Conservation (phyloP, 441 rosid species). For the Gossypium davidsonii region DNA sequence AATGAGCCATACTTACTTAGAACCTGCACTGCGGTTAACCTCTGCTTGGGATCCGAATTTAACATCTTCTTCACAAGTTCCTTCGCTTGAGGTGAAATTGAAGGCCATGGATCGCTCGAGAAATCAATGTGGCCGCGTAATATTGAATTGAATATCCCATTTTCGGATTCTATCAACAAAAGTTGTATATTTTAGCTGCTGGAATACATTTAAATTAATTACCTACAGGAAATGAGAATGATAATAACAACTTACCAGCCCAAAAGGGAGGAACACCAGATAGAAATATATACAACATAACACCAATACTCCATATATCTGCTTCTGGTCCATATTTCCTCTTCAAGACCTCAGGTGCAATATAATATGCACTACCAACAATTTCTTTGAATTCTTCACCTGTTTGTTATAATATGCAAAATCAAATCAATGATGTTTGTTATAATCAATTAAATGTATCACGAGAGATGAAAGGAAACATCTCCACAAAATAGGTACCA, state of each 20-base stretch:
- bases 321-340: conserved; percentile 67
- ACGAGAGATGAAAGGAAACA: not conserved
- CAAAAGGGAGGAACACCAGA: conserved; percentile 73
- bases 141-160: conserved; percentile 71
- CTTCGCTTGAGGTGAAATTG: conserved; percentile 68
- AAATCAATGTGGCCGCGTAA: conserved; percentile 72
- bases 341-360: conserved; percentile 66
- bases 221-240: not conserved
- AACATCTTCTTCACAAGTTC: conserved; percentile 90
- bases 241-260: conserved; percentile 35
- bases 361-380: conserved; percentile 70
- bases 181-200: not conserved
- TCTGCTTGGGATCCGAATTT: conserved; percentile 65
- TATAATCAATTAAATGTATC: not conserved
- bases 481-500: conserved; percentile 18
- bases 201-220: not conserved
- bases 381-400: conserved; percentile 67
- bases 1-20: conserved; percentile 46
- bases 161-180: conserved; percentile 52
- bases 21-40: conserved; percentile 76
- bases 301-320: conserved; percentile 74
- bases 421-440: not conserved
- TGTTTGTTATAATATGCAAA: conserved; percentile 1
- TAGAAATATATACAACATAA: conserved; percentile 62
- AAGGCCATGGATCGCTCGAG: conserved; percentile 87